A percentile compares a stretch with the other conserved stretches of the same genome.
Conservation (phyloP, 108 stramenopile genomes). For the Nitzschia sp. region DNA sequence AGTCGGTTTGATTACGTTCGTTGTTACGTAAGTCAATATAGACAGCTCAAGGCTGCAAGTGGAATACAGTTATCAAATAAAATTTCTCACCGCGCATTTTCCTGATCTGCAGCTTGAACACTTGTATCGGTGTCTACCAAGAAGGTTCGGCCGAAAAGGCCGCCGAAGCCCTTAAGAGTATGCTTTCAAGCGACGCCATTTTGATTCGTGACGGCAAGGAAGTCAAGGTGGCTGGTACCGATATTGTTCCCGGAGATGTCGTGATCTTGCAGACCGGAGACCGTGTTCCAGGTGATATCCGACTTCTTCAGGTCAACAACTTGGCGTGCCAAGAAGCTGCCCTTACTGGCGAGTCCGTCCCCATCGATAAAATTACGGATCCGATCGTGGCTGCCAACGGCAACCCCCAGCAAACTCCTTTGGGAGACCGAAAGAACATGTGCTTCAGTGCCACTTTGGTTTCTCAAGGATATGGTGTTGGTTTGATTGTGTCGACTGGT, state of each 20-base stretch:
- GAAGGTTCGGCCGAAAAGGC: conserved; percentile 83
- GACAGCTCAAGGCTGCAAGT: neutral
- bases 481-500: conserved; percentile 81
- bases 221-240: conserved; percentile 56
- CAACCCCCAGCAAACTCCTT: conserved; percentile 57
- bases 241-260: conserved; percentile 77
- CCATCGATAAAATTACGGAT: conserved; percentile 75
- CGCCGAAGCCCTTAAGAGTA: conserved; percentile 76
- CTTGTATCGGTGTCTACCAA: conserved; percentile 77
- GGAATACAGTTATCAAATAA: neutral
- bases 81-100: neutral
- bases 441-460: conserved; percentile 90
- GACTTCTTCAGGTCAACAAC: conserved; percentile 72
- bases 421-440: conserved; percentile 88
- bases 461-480: conserved; percentile 81
- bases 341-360: conserved; percentile 91
- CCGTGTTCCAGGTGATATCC: conserved; percentile 85
- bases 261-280: conserved; percentile 74
- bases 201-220: conserved; percentile 74
- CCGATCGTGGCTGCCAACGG: conserved; percentile 42
- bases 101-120: conserved; percentile 49
- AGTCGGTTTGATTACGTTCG: conserved; percentile 64
- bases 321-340: conserved; percentile 85
- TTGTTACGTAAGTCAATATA: conserved; percentile 50
- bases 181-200: conserved; percentile 76